Evolutionary conservation across 2,329 filamentous ascomycete species (phyloP), one percentile per base, ranked within the genome.

Genomic region (Pseudocercospora crystallina): DNA sequence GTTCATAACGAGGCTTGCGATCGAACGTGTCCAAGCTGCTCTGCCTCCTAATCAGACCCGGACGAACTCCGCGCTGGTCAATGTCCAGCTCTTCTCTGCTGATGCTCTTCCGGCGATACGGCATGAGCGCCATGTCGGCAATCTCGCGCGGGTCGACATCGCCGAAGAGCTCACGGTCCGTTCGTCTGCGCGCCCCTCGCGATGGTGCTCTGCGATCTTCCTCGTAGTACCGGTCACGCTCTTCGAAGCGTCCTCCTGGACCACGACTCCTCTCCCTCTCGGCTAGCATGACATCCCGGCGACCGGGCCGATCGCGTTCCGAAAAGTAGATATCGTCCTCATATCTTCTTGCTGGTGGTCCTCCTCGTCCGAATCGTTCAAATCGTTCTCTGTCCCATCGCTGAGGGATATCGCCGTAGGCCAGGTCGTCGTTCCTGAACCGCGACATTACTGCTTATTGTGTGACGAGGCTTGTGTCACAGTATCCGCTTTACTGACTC

Each of bases 1-100:
- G 70, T 33, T 85, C 76, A 54, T 79, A 78, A 38, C 80, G 77
- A 30, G 88, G 86, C 26, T 83, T 83, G 42, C 90, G 84, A 70
- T 96, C 91, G 66, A 90, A 96, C 0, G 88, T 95, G 69, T 96
- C 91, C 34, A 96, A 78, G 45, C 90, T 95, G 11, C 90, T 95
- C 69, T 95, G 90, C 37, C 91, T 83, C 51, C 91, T 82, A 43
- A 94, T 65, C 57, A 91, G 78, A 29, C 78, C 77, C 2, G 90
- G 90, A 39, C 87, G 80, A 31, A 79, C 73, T 3, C 17, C 37
- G 79, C 80, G 40, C 46, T 47, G 42, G 53, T 78, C 77, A 43
- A 78, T 68, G 47, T 83, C 80, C 30, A 76, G 74, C 56, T 85
- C 83, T 50, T 77, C 76, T 30, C 61, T 53, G 31, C 54, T 51